These are phyloP conservation scores for Boletus sp. DNA, from an alignment of 768 basidiomycete species.

Conservation along the genomic window DNA sequence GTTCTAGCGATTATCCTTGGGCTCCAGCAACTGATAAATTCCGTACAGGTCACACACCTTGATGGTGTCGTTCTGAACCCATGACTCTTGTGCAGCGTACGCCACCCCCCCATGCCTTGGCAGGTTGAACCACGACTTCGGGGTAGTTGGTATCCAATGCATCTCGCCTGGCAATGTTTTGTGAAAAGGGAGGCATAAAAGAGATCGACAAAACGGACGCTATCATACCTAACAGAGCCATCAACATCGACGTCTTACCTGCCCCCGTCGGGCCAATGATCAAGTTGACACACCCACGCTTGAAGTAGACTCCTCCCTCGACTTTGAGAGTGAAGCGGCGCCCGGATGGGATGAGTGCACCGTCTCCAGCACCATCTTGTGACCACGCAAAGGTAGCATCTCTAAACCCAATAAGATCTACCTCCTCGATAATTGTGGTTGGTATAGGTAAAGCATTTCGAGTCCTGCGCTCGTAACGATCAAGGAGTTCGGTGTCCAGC, in stretches of 20 bases:
- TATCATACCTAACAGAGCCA: neutral
- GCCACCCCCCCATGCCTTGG: conserved; percentile 1
- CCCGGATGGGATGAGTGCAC: neutral
- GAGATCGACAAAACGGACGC: neutral
- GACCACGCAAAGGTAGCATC: conserved; percentile 4
- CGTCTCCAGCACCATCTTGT: neutral
- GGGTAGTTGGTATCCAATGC: neutral
- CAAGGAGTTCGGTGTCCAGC: conserved; percentile 1
- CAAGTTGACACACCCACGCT: neutral
- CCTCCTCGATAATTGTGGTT: neutral
- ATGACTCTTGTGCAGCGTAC: conserved; percentile 1
- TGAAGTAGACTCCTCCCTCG: neutral
- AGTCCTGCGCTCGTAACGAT: neutral
- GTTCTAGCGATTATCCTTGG: neutral
- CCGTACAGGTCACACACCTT: neutral
- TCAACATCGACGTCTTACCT: conserved; percentile 4
- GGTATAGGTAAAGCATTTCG: neutral
- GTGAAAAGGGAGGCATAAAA: too few relatives aligned
- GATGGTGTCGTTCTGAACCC: conserved; percentile 7
- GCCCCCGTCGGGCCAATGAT: conserved; percentile 3
- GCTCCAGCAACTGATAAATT: neutral
- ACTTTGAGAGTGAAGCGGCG: neutral
- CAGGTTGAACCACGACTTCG: conserved; percentile 1
- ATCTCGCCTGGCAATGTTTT: neutral
- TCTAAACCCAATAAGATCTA: neutral